Base-by-base conservation (phyloP, 768 basidiomycete genomes). In the Lyophyllum atratum region DNA sequence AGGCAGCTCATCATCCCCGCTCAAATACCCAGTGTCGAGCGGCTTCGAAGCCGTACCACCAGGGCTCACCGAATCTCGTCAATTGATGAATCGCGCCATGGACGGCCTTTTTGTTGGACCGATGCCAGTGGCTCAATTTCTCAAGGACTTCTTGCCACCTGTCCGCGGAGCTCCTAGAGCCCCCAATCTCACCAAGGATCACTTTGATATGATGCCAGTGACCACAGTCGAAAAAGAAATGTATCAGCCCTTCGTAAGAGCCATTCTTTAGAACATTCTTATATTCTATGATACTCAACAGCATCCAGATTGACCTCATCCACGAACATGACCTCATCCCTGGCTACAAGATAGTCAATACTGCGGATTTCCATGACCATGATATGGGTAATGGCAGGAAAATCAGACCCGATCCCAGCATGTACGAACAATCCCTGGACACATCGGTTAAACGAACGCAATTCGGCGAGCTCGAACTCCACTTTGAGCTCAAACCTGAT, bases 281-380 rank as follows among this genome's bases (percentile, higher is more conserved):
- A 37, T 19, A 6, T n/a, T 12, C 19, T 21, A n/a, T 15, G 12
- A 31, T 54, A 2, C 47, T 8, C 33, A 9, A 11, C 1, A 6
- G 14, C 3, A 19, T 0, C 10, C 29, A 59, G 59, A 48, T 54
- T n/a, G 24, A 58, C 1, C 29, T 50, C 26, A 49, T 64, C 40
- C 46, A 29, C 22, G 17, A 34, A 7, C 34, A 42, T 6, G 52
- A 31, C 17, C 24, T 63, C 6, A 42, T 55, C 25, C 56, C 59
- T 17, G 46, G 49, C 10, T 52, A 45, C 49, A 55, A 49, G 21
- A 25, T 63, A 14, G 56, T 63, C 56, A 48, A 63, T 37, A 58
- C 56, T 8, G 54, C 56, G 2, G 46, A 60, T 49, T 49, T 51
- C 15, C 5, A 31, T 17, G 59, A 60, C 33, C 6, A 12, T 12